Percentiles rank a stretch among this genome's conserved stretches.
Evolutionary conservation across 352 stramenopile genomes (phyloP).

Genomic region (Globisporangium okanoganense): DNA sequence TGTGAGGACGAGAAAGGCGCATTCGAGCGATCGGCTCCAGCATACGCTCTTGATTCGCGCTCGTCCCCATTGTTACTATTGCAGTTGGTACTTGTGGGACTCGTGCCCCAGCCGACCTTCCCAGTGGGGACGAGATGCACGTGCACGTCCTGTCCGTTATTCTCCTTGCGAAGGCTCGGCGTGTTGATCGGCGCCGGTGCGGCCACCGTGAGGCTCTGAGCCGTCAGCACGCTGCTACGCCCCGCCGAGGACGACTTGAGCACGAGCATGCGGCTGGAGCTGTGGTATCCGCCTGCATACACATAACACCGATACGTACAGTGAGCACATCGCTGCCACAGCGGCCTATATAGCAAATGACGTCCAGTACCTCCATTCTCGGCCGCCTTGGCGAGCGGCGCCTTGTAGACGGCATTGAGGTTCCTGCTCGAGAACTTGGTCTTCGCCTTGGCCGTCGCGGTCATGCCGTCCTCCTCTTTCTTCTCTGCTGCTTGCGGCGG

Average conservation of each 20-base stretch:
- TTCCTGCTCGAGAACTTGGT: conserved; percentile 75
- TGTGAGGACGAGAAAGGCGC: not conserved
- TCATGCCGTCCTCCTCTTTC: conserved; percentile 29
- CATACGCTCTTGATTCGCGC: not conserved
- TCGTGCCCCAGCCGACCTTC: conserved; percentile 37
- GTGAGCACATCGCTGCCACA: not conserved
- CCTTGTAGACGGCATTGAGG: conserved; percentile 66
- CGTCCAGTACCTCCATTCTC: conserved; percentile 22
- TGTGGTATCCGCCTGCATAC: conserved; percentile 12
- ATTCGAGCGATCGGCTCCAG: not conserved
- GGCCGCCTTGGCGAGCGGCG: conserved; percentile 32
- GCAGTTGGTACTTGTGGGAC: not conserved
- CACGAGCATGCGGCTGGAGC: conserved; percentile 47
- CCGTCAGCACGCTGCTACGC: conserved; percentile 3
- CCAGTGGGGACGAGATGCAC: conserved; percentile 34
- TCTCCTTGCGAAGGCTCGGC: conserved; percentile 64
- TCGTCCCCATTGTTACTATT: not conserved
- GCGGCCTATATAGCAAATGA: not conserved
- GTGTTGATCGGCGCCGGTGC: conserved; percentile 76
- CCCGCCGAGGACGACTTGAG: conserved; percentile 22
- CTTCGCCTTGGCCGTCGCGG: conserved; percentile 41
- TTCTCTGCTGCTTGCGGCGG: not conserved
- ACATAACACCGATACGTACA: not conserved
- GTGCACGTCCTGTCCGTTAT: conserved; percentile 35
- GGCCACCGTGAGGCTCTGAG: conserved; percentile 17